phyloP scores from a whole-genome alignment of 2,329 filamentous ascomycete genomes.

The Ophiostoma piceae region DNA sequence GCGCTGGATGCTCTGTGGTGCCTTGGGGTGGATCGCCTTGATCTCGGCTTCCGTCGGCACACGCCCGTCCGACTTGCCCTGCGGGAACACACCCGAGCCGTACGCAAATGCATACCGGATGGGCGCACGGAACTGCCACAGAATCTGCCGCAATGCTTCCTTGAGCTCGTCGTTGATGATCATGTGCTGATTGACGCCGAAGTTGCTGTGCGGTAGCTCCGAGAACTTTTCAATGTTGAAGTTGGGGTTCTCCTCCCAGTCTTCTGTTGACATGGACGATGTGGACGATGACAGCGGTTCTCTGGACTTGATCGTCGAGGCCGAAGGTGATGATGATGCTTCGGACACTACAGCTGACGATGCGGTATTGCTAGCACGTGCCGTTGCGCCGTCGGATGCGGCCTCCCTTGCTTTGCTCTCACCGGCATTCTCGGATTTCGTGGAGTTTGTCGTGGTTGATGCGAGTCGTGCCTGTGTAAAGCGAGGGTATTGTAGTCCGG shows the following conservation, averaged over 20 bases:
- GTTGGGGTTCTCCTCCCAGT: constrained; percentile 73
- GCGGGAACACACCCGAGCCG: constrained; percentile 91
- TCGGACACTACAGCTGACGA: neutral
- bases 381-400: constrained; percentile 11
- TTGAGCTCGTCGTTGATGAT: constrained; percentile 94
- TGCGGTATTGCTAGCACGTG: neutral
- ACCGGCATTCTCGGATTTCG: neutral
- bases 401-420: constrained; percentile 11
- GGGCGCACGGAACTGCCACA: constrained; percentile 87
- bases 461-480: constrained; percentile 2
- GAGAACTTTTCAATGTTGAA: constrained; percentile 68
- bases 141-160: constrained; percentile 75
- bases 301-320: constrained; percentile 25
- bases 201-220: constrained; percentile 70
- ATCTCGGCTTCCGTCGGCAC: constrained; percentile 53
- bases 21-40: constrained; percentile 69
- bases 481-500: neutral
- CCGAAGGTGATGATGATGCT: constrained; percentile 29
- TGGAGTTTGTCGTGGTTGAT: neutral
- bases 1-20: constrained; percentile 72
- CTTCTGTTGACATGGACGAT: constrained; percentile 34
- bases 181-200: constrained; percentile 95
- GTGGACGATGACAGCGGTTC: constrained; percentile 20
- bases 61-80: constrained; percentile 52
- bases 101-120: constrained; percentile 97